Evolutionary conservation across 805 yeast species (phyloP), one percentile per base, ranked within the genome.

Genomic region (Ascoidea tarda): DNA sequence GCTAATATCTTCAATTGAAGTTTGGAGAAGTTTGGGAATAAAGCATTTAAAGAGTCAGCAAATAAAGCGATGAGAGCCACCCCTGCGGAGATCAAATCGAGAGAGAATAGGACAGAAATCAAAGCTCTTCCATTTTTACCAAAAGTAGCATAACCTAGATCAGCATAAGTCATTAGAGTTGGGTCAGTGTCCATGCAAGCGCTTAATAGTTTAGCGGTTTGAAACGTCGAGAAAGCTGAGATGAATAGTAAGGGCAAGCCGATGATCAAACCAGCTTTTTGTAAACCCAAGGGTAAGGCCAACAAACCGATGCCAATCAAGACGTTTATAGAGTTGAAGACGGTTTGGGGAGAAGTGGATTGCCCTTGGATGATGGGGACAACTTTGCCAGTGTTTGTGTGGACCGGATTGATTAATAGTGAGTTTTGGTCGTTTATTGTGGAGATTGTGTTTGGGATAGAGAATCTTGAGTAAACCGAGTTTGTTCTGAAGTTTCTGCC

Each of bases 271-370:
- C 95, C 95, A 1, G 89, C 73, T 48, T 80, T 72, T 57, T 71
- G 74, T 52, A 86, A 66, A 1, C 85, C 95, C 55, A 81, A 69
- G 0, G 95, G 90, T 50, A 86, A 69, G 0, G 93, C 82, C 48
- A 86, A 70, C 50, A 86, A 71, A 1, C 91, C 93, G 46, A 86
- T 76, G 0, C 95, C 95, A 57, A 86, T 79, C 33, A 86, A 67
- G 0, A 84, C 84, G 62, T 86, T 86, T 50, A 85, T 80, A 1
- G 90, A 81, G 59, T 86, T 86, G 71, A 85, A 84, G 5, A 83
- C 69, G 0, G 95, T 85, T 62, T 85, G 95, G 1, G 85, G 79
- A 0, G 79, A 80, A 0, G 93, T 86, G 6, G 83, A 77, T 57
- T 66, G 72, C 6, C 69, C 70, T 6, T 67, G 58, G 45, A 58